Evolutionary conservation across 2,329 filamentous ascomycete genomes (phyloP).

Genomic region (Colletotrichum melonis): DNA sequence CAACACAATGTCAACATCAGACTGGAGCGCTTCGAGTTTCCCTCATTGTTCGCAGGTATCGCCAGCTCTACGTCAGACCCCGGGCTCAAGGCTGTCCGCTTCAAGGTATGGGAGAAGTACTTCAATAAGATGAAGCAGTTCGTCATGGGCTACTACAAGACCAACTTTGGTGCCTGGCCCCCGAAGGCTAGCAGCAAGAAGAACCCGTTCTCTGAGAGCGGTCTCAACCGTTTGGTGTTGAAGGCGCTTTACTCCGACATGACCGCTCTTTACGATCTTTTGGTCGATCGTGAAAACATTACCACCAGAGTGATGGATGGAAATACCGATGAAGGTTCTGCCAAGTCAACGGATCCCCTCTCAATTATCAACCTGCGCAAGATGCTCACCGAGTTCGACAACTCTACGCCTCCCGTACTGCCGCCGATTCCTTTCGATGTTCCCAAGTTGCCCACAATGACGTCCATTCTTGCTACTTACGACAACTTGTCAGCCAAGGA

Average conservation of each 20-base stretch:
- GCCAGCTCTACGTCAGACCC: slow-evolving; percentile 83
- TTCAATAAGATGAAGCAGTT: slow-evolving; percentile 83
- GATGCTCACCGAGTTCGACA: slow-evolving; percentile 88
- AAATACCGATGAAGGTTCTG: slow-evolving; percentile 59
- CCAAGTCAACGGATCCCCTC: slow-evolving; percentile 62
- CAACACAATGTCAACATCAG: slow-evolving; percentile 77
- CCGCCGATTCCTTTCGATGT: slow-evolving; percentile 93
- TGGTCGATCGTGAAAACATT: slow-evolving; percentile 82
- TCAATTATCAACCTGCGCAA: slow-evolving; percentile 78
- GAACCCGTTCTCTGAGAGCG: slow-evolving; percentile 87
- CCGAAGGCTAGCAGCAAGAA: slow-evolving; percentile 93
- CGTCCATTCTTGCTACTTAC: slow-evolving; percentile 73
- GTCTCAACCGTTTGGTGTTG: slow-evolving; percentile 86
- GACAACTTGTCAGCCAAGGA: slow-evolving; percentile 76
- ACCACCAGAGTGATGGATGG: slow-evolving; percentile 83
- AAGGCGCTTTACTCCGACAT: slow-evolving; percentile 88
- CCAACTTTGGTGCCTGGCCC: slow-evolving; percentile 78
- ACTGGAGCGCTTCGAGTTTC: slow-evolving; percentile 91
- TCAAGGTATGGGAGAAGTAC: slow-evolving; percentile 83
- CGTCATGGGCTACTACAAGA: slow-evolving; percentile 74
- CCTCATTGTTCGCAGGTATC: slow-evolving; percentile 87
- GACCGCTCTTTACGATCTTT: slow-evolving; percentile 85
- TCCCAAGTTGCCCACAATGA: slow-evolving; percentile 79
- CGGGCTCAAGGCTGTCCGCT: slow-evolving; percentile 83
- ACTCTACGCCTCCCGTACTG: slow-evolving; percentile 87